Base-by-base conservation (phyloP, 148 eudicot genomes). In the Vaccinium myrtillus region DNA sequence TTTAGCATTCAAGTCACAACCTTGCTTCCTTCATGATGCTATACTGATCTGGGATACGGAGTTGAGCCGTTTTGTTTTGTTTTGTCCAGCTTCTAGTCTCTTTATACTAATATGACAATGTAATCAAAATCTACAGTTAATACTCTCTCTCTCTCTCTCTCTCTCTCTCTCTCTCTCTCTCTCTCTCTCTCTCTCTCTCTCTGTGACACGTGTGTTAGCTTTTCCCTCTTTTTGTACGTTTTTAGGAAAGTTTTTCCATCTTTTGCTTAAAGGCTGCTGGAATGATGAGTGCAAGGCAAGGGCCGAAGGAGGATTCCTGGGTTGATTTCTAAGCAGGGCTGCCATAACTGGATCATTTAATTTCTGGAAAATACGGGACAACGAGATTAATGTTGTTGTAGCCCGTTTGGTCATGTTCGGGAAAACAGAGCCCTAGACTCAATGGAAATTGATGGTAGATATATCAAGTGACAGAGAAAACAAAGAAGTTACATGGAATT, bases 1-100 rank as follows among this genome's bases (percentile, higher is more conserved):
- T 95, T 84, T 95, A 84, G 91, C 87, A 46, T 76, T 83, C 80
- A 25, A 55, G 65, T 58, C 78, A 43, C 53, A 19, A 75, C 23
- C 78, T 75, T 43, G 25, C 27, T 21, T 67, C 59, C 59, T 55
- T 14, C 6, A 15, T 15, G 59, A 18, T 14, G 16, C 0, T 36
- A 36, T 55, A 55, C 58, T 55, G 19, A 3, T 55, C 58, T 55
- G 58, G 59, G 59, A 55, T 55, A 55, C 19, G 19, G 18, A 14
- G 15, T 43, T 43, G 46, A 36, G 0, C 39, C 0, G 46, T 43
- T 43, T 43, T 43, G 46, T 43, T 43, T 43, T 43, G 46, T 43
- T 43, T 43, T 43, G 46, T 43, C 46, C 46, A 43, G 6, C 46
- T 5, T 43, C 46, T 43, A 43, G 46, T 43, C 46, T 43, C 6